A percentile compares a stretch with the other conserved stretches of the same genome.
These are phyloP conservation scores for Elaeis guineensis DNA, from an alignment of 176 grass and related monocot genomes.

Conservation along the genomic window DNA sequence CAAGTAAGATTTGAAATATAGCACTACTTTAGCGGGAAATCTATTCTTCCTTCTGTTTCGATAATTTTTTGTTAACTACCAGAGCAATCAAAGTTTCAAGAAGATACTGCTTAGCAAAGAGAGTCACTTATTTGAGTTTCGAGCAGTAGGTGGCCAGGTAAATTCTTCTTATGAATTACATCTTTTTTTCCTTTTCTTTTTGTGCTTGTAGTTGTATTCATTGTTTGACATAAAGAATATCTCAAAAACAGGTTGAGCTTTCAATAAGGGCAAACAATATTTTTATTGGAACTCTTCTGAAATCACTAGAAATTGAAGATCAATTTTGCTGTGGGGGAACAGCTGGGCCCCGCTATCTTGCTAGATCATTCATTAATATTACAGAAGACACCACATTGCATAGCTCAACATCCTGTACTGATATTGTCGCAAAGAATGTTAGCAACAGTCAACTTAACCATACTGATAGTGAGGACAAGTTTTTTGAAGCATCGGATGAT, in stretches of 20 bases:
- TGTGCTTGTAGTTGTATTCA: conserved; percentile 1
- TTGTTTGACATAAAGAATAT: conserved; percentile 13
- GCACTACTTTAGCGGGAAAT: neutral
- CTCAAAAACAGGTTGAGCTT: conserved; percentile 66
- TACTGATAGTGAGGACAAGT: conserved; percentile 69
- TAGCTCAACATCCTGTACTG: conserved; percentile 6
- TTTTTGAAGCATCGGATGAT: conserved; percentile 91
- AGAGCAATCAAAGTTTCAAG: conserved; percentile 68
- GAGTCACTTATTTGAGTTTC: conserved; percentile 81
- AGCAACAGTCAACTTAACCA: conserved; percentile 43
- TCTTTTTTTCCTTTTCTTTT: conserved; percentile 5
- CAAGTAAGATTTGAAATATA: conserved; percentile 40
- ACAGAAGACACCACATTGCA: conserved; percentile 24
- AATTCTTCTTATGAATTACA: conserved; percentile 12
- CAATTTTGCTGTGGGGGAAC: conserved; percentile 50
- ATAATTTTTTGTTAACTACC: conserved; percentile 2
- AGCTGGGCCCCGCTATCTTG: conserved; percentile 56
- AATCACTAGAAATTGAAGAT: conserved; percentile 94
- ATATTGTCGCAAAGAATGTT: conserved; percentile 30
- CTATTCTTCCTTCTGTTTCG: conserved; percentile 8
- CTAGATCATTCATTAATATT: conserved; percentile 81
- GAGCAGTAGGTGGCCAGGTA: conserved; percentile 91
- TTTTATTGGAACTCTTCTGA: conserved; percentile 80
- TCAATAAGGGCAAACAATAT: conserved; percentile 72
- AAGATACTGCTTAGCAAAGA: conserved; percentile 73